A percentile compares a stretch with the other conserved stretches of the same genome.
Evolutionary conservation across 768 basidiomycete genomes (phyloP).

Genomic region (Panellus pusillus): DNA sequence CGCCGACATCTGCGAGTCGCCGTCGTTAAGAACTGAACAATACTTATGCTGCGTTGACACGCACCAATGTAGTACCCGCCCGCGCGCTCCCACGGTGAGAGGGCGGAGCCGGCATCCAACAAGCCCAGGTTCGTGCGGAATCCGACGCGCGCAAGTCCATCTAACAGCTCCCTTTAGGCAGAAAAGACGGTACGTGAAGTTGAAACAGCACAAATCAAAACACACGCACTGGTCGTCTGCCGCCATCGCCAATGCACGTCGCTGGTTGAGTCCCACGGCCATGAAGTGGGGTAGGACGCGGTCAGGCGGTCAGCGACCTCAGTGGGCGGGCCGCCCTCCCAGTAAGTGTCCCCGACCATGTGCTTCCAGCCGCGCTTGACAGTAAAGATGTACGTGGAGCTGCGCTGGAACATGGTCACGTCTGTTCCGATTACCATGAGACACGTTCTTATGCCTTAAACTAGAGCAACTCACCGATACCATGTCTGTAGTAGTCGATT

Average conservation of each 20-base stretch:
- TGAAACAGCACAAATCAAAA: background rate
- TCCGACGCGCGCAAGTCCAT: conserved; percentile 46
- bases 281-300: conserved; percentile 32
- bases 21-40: no score
- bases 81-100: conserved; percentile 37
- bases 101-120: conserved; percentile 42
- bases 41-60: conserved; percentile 2
- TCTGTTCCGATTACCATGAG: background rate
- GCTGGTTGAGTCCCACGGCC: conserved; percentile 25
- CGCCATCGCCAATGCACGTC: conserved; percentile 37
- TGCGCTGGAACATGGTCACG: conserved; percentile 44
- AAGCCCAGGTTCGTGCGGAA: conserved; percentile 46
- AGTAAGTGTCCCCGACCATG: conserved; percentile 25
- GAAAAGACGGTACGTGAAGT: background rate
- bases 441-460: no score
- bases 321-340: conserved; percentile 37
- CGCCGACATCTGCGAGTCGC: conserved; percentile 48
- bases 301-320: conserved; percentile 40
- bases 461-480: conserved; percentile 1
- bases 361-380: conserved; percentile 30
- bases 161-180: conserved; percentile 39
- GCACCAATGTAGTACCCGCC: conserved; percentile 60
- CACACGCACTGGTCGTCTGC: conserved; percentile 40
- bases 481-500: conserved; percentile 8
- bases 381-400: conserved; percentile 44